A percentile compares a stretch with the other conserved stretches of the same genome.
These are phyloP conservation scores for Mycena sp. DNA, from an alignment of 1,284 basidiomycete genomes.

Conservation along the genomic window DNA sequence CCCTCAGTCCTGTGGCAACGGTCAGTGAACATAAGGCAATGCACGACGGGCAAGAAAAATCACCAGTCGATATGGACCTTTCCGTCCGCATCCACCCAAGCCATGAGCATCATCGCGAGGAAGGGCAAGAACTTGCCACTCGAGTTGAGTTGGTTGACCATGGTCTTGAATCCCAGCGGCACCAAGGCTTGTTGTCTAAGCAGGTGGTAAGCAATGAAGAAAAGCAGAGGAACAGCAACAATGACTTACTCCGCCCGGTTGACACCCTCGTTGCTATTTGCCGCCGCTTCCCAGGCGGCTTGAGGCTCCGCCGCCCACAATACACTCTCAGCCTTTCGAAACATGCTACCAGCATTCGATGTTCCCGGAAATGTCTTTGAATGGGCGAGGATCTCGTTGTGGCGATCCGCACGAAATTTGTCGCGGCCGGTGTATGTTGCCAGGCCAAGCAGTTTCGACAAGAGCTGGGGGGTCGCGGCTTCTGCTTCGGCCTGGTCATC, in stretches of 20 bases:
- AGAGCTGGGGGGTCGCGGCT: neutral
- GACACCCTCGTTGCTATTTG: neutral
- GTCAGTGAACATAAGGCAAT: neutral
- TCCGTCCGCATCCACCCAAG: neutral
- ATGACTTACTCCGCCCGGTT: conserved; percentile 12
- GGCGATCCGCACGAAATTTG: neutral
- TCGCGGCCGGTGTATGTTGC: neutral
- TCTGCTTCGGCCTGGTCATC: neutral
- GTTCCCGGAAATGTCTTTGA: neutral
- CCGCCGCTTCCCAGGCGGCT: neutral
- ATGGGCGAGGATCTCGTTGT: neutral
- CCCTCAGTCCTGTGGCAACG: neutral
- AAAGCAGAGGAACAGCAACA: neutral
- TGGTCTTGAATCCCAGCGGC: neutral
- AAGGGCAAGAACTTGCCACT: conserved; percentile 6
- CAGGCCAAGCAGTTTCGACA: neutral
- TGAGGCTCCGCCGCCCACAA: neutral
- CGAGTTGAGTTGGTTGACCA: neutral
- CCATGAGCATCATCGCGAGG: neutral
- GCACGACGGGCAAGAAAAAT: neutral
- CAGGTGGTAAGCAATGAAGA: neutral
- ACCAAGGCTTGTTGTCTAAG: conserved; percentile 8
- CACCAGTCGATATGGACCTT: neutral
- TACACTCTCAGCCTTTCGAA: conserved; percentile 8
- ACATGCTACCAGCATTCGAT: conserved; percentile 9